phyloP scores from a whole-genome alignment of 805 yeast genomes.

The Metschnikowia orientalis region DNA sequence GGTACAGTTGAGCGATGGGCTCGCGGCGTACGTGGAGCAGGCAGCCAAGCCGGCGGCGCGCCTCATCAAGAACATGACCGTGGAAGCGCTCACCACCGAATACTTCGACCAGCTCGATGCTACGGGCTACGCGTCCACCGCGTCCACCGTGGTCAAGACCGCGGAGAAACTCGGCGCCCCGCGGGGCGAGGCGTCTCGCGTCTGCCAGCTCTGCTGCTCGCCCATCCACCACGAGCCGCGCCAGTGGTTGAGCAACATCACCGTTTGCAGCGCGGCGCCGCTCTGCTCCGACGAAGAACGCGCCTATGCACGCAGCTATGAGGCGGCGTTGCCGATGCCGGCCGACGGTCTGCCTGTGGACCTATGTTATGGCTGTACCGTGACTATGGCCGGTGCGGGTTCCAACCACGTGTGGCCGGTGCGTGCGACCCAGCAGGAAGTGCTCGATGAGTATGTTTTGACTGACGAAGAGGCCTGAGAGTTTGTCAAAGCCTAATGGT shows the following conservation, averaged over 20 bases:
- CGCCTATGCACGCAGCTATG: conserved; percentile 23
- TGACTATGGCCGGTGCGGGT: conserved; percentile 46
- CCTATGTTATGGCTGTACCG: conserved; percentile 77
- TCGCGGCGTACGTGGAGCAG: conserved; percentile 29
- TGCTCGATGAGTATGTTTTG: conserved; percentile 47
- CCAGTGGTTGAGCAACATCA: conserved; percentile 64
- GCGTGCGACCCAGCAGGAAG: conserved; percentile 25
- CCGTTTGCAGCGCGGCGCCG: conserved; percentile 54
- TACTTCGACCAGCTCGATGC: conserved; percentile 70
- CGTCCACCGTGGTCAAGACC: conserved; percentile 87
- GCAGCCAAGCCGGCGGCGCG: conserved; percentile 24
- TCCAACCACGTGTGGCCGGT: conserved; percentile 36
- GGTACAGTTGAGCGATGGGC: conserved; percentile 31
- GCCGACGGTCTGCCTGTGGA: conserved; percentile 19
- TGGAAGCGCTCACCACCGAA: conserved; percentile 69
- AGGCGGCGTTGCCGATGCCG: background rate
- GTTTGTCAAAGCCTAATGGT: too few species aligned
- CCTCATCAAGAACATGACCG: conserved; percentile 68
- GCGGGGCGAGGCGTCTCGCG: conserved; percentile 15
- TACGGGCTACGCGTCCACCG: conserved; percentile 76
- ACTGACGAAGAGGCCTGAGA: conserved; percentile 28
- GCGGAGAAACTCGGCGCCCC: conserved; percentile 71
- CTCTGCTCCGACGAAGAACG: conserved; percentile 39
- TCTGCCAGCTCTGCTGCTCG: conserved; percentile 56
- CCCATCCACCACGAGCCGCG: conserved; percentile 54